A percentile compares a stretch with the other conserved stretches of the same genome.
These are phyloP conservation scores for Hippophae gyantsensis DNA, from an alignment of 306 rosid species.

Conservation along the genomic window DNA sequence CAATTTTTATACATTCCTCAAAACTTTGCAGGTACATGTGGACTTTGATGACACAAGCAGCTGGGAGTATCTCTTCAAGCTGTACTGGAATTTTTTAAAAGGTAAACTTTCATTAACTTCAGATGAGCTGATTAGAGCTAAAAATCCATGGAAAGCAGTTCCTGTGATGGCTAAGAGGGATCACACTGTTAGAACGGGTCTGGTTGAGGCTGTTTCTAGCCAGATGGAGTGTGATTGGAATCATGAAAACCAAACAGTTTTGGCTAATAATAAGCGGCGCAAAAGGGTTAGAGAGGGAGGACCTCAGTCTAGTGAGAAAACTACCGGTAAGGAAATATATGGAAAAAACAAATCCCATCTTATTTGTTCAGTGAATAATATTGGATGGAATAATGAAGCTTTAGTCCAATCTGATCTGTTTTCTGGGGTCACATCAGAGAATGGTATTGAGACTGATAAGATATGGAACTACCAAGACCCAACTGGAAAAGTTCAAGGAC, in stretches of 20 bases:
- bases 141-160: conserved; percentile 49
- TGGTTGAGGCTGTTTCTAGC: conserved; percentile 30
- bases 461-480: conserved; percentile 88
- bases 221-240: conserved; percentile 41
- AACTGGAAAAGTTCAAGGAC: conserved; percentile 81
- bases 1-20: not conserved
- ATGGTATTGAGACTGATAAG: conserved; percentile 39
- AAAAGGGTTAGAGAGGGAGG: conserved; percentile 36
- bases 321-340: conserved; percentile 19
- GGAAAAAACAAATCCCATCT: conserved; percentile 19
- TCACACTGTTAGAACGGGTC: conserved; percentile 26
- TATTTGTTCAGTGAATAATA: conserved; percentile 23
- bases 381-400: conserved; percentile 27
- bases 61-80: conserved; percentile 99
- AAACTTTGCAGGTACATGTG: conserved; percentile 45
- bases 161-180: conserved; percentile 34
- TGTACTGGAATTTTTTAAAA: conserved; percentile 78
- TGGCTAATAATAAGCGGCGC: conserved; percentile 45
- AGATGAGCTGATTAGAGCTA: conserved; percentile 69
- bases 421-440: conserved; percentile 39
- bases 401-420: conserved; percentile 24
- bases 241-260: conserved; percentile 27
- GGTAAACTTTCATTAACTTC: conserved; percentile 61
- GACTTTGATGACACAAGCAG: conserved; percentile 96
- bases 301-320: conserved; percentile 27